phyloP scores from a whole-genome alignment of 2,329 filamentous ascomycete species.

The Onygenales sp. region DNA sequence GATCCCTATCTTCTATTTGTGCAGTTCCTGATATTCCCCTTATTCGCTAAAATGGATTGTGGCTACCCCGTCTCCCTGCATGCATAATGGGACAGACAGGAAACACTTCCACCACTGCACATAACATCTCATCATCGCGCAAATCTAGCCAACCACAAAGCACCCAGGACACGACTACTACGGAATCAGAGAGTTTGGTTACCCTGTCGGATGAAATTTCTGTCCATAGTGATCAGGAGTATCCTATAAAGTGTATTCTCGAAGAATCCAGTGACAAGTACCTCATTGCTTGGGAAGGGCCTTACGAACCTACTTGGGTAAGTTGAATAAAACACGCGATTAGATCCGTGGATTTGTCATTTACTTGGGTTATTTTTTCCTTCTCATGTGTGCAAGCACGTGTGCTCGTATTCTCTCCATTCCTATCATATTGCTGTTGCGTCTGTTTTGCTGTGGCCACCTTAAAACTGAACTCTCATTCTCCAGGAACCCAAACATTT shows the following conservation, averaged over 20 bases:
- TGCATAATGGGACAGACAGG: conserved; percentile 3
- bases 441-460: not conserved
- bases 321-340: conserved; percentile 10
- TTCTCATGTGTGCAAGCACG: not conserved
- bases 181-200: not conserved
- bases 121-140: not conserved
- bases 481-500: conserved; percentile 26
- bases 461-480: not conserved
- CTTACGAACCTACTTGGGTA: conserved; percentile 30
- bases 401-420: not conserved
- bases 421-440: not conserved
- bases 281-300: conserved; percentile 30
- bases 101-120: not conserved
- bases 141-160: not conserved
- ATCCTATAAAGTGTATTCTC: conserved; percentile 26
- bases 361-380: not conserved
- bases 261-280: conserved; percentile 26
- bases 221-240: conserved; percentile 21
- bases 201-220: not conserved
- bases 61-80: not conserved
- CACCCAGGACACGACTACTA: not conserved
- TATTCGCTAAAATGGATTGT: conserved; percentile 2
- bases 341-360: not conserved
- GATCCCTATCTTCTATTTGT: not conserved
- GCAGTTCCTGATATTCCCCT: not conserved